Evolutionary conservation across 1,139 yeast genomes (phyloP).

Genomic region (Magnusiomyces paraingens): DNA sequence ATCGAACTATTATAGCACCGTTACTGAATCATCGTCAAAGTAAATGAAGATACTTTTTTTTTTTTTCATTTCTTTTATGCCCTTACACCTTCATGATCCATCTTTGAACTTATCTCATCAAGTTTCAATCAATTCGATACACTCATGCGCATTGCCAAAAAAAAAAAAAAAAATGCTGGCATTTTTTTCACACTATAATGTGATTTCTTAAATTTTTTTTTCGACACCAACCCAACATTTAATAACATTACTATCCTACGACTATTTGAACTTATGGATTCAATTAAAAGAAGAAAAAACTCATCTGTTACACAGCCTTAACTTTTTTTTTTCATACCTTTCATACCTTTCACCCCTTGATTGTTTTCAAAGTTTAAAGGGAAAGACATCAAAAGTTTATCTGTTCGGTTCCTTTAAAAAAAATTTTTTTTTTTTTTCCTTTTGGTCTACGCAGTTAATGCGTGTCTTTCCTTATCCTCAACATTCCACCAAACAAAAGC

Average conservation of each 20-base stretch:
- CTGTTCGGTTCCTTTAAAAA: neutral
- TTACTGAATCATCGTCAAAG: constrained; percentile 7
- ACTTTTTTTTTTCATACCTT: neutral
- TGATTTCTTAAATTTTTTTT: neutral
- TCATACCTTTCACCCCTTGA: neutral
- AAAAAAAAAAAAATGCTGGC: neutral
- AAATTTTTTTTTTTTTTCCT: neutral
- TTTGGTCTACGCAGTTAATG: neutral
- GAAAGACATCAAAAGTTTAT: neutral
- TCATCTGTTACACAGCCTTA: too few species aligned
- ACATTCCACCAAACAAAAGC: neutral
- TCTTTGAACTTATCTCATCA: neutral
- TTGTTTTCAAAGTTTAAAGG: neutral
- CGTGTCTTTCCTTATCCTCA: neutral
- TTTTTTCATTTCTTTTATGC: neutral
- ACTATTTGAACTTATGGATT: too few species aligned
- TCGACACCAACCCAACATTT: neutral
- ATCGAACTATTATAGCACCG: constrained; percentile 18
- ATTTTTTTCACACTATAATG: neutral
- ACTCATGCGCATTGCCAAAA: too few species aligned
- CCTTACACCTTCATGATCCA: neutral
- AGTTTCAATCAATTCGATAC: too few species aligned
- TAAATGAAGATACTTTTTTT: neutral
- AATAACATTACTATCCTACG: neutral
- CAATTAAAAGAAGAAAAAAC: too few species aligned